Base-by-base conservation (phyloP, 768 basidiomycete species). In the Nidularia sp. region DNA sequence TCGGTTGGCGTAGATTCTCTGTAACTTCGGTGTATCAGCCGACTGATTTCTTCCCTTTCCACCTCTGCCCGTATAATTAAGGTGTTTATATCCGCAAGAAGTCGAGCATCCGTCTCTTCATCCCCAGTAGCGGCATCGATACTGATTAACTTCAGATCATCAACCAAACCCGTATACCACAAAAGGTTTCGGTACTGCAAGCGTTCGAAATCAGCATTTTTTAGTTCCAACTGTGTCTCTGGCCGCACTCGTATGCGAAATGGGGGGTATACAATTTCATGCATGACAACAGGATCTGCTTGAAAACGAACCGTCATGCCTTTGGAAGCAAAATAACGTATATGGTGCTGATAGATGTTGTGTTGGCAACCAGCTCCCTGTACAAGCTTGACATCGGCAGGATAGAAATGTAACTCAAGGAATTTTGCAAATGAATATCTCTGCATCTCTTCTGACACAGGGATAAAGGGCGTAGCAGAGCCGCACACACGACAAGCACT, bases 371-470 rank as follows among this genome's bases (percentile, higher is more conserved):
- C 87, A 33, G 93, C 91, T 6, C 90, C 92, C 60, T 85, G 87
- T n/a, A 92, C 84, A 46, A 92, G 74, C 60, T 84, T 79, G 61
- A 94, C 85, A 56, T 91, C 84, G 34, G 92, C 83, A 32, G 93
- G 94, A 68, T 98, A 97, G 68, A 98, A 98, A 63, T 93, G 90
- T 29, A 96, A 82, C 64, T 99, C 96, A 31, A 99, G 79, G 66
- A 96, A 98, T 60, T 97, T 95, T 34, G 89, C 92, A 65, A 98
- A 96, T 4, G 95, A 98, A 64, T 96, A 93, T 51, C 87, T 76
- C 61, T 92, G 89, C 78, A 95, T 93, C 65, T 96, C 93, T 59
- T 91, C 87, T 1, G 92, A 92, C 36, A 93, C 84, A 4, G 86
- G 87, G 57, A 94, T 89, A 69, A 94, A 90, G 2, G 92, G 90